Evolutionary conservation across 805 yeast genomes (phyloP), one percentile per base, ranked within the genome.

Genomic region (Danielozyma ontarioensis): DNA sequence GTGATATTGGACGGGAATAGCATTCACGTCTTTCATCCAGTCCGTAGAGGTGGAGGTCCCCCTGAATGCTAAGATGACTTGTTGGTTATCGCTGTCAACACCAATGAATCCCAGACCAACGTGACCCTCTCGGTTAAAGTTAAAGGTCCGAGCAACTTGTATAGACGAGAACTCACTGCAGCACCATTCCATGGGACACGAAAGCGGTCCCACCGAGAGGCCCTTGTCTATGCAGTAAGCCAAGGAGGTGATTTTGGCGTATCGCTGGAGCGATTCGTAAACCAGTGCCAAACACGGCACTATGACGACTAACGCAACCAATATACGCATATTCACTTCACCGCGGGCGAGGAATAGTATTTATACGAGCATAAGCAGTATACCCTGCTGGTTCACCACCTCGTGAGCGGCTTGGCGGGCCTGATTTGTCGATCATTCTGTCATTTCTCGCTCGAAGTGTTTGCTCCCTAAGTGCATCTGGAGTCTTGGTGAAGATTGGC

Each of bases 1-100:
- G 22, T 49, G 44, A 48, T 76, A 81, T 1, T 49, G 47, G 3
- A 66, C 62, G 4, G 76, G 76, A 3, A 60, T 33, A 24, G 72
- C 62, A 25, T 68, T 64, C 30, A 80, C 59, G 55, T 84, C 83
- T 21, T 76, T 66, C 10, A 68, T 35, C 81, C 84, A 78, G 50
- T 84, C 93, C 27, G 68, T 64, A 12, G 65, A 51, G 6, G 80
- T 68, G 1, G 77, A 58, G 0, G 87, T 75, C 4, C 93, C 93
- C 56, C 87, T 68, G 43, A 78, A 79, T 0, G 65, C 73, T 27
- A 79, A 51, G 14, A 71, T 50, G 4, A 83, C 57, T 30, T 69
- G 63, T 28, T 64, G 50, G 14, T 52, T 47, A 2, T 42, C 41
- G 39, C 66, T 68, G 49, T 78, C 83, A 7, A 69, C 57, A 6